phyloP scores from a whole-genome alignment of 2,329 filamentous ascomycete species.

The Penicillium sp. region DNA sequence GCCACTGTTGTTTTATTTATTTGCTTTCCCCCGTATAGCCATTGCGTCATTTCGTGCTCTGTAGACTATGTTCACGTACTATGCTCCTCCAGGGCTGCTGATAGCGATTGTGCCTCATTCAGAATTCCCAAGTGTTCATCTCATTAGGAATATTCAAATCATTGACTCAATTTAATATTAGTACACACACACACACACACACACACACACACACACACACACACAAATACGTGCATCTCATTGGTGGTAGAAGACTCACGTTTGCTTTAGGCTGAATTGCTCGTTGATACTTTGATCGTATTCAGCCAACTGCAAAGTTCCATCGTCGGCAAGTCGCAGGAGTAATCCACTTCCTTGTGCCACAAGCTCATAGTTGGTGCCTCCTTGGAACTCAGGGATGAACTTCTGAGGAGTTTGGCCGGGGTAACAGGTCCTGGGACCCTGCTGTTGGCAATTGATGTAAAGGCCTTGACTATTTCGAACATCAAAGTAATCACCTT shows the following conservation, averaged over 20 bases:
- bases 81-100: too few species aligned
- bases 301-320: background rate
- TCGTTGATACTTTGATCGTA: background rate
- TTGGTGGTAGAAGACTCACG: background rate
- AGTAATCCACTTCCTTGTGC: background rate
- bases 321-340: background rate
- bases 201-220: too few species aligned
- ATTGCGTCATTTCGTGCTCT: too few species aligned
- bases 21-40: too few species aligned
- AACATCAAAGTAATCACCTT: background rate
- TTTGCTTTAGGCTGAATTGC: background rate
- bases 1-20: too few species aligned
- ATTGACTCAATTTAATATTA: background rate
- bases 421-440: background rate
- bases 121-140: too few species aligned
- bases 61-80: too few species aligned
- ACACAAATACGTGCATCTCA: too few species aligned
- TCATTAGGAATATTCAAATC: too few species aligned
- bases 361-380: background rate
- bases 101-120: too few species aligned
- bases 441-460: background rate
- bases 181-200: too few species aligned
- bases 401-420: background rate
- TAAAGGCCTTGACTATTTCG: background rate
- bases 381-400: background rate